phyloP scores from a whole-genome alignment of 2,329 filamentous ascomycete species.

The Thermothelomyces thermophilus region DNA sequence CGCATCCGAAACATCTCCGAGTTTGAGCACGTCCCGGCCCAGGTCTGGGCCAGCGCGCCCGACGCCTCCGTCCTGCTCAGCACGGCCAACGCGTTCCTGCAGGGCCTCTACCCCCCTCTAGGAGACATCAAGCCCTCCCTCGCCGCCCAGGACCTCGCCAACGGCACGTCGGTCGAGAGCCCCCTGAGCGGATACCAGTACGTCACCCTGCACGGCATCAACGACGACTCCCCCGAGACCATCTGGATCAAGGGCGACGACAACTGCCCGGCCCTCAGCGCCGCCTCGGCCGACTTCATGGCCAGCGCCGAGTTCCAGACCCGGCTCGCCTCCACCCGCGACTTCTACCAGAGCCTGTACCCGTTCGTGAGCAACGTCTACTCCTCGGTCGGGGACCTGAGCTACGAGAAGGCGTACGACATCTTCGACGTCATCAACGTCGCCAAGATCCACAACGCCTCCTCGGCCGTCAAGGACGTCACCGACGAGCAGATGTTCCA shows the following conservation, averaged over 20 bases:
- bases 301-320: constrained; percentile 39
- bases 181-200: constrained; percentile 80
- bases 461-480: constrained; percentile 53
- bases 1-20: constrained; percentile 61
- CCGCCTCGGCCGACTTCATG: constrained; percentile 51
- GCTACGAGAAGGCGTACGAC: constrained; percentile 52
- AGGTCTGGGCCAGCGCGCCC: constrained; percentile 67
- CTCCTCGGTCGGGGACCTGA: constrained; percentile 4
- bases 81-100: constrained; percentile 73
- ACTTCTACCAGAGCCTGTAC: constrained; percentile 51
- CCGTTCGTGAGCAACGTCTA: constrained; percentile 44
- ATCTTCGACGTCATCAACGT: constrained; percentile 57
- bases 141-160: constrained; percentile 54
- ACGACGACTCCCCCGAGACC: constrained; percentile 15
- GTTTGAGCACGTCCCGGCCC: constrained; percentile 59
- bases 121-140: constrained; percentile 38
- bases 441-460: constrained; percentile 52
- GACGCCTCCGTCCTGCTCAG: constrained; percentile 71
- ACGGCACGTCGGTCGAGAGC: constrained; percentile 58
- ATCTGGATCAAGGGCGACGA: constrained; percentile 23
- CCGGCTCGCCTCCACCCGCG: constrained; percentile 45
- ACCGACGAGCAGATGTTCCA: constrained; percentile 52
- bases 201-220: constrained; percentile 56
- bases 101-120: constrained; percentile 79
- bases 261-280: constrained; percentile 45